Evolutionary conservation across 2,329 filamentous ascomycete species (phyloP).

Genomic region (Pseudogymnoascus sp.): DNA sequence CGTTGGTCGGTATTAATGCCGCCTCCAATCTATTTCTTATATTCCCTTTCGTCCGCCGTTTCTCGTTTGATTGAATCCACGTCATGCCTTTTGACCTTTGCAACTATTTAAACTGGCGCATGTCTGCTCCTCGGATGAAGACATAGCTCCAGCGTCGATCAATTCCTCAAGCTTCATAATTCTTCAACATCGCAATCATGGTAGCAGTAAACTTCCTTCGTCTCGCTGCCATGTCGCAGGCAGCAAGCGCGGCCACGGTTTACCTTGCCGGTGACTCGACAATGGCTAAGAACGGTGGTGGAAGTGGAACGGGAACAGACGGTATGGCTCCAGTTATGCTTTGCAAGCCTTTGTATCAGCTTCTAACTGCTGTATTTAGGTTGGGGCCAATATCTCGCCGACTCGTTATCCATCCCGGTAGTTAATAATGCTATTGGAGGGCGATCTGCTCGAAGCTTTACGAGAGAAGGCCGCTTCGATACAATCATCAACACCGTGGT

Average conservation of each 20-base stretch:
- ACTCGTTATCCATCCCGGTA: slow-evolving; percentile 7
- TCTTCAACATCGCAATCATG: not conserved
- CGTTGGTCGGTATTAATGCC: slow-evolving; percentile 2
- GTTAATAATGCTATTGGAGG: slow-evolving; percentile 56
- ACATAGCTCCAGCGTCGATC: not conserved
- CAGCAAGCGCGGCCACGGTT: slow-evolving; percentile 8
- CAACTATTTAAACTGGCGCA: not conserved
- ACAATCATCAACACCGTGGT: slow-evolving; percentile 43
- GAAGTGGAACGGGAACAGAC: slow-evolving; percentile 15
- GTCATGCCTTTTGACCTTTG: not conserved
- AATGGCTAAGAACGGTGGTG: slow-evolving; percentile 15
- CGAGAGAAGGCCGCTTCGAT: slow-evolving; percentile 55
- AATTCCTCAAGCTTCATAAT: not conserved
- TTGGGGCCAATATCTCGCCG: slow-evolving; percentile 20
- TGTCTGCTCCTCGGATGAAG: not conserved
- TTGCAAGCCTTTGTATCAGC: not conserved
- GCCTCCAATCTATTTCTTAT: slow-evolving; percentile 1
- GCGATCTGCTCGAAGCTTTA: slow-evolving; percentile 56
- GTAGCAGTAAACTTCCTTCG: not conserved
- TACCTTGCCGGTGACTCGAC: slow-evolving; percentile 17
- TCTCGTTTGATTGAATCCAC: not conserved
- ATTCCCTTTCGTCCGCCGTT: not conserved
- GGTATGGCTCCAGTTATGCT: not conserved
- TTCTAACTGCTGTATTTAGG: slow-evolving; percentile 8
- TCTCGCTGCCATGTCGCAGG: slow-evolving; percentile 7